phyloP scores from a whole-genome alignment of 805 yeast species.

The Monosporozyma unispora region DNA sequence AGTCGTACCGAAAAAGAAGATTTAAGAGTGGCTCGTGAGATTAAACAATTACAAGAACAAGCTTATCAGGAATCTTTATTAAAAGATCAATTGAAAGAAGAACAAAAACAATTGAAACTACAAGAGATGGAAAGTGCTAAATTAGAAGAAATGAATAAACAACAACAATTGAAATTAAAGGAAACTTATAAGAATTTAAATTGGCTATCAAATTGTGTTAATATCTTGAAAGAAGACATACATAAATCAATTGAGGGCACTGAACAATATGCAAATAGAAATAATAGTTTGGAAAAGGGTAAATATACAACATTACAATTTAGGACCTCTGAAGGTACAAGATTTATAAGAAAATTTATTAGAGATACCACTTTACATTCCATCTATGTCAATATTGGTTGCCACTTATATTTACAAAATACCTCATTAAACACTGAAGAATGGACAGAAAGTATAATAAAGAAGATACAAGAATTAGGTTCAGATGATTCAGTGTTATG shows the following conservation, averaged over 20 bases:
- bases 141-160: conserved; percentile 6
- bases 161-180: conserved; percentile 10
- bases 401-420: conserved; percentile 17
- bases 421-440: conserved; percentile 54
- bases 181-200: conserved; percentile 14
- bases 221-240: not conserved
- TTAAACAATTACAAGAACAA: conserved; percentile 56
- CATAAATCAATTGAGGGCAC: not conserved
- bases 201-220: conserved; percentile 19
- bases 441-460: conserved; percentile 49
- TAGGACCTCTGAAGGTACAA: conserved; percentile 25
- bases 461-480: conserved; percentile 19
- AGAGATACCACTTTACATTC: conserved; percentile 15
- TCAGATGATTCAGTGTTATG: conserved; percentile 10
- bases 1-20: conserved; percentile 57
- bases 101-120: conserved; percentile 29
- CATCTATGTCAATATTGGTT: conserved; percentile 20
- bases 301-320: conserved; percentile 24
- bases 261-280: not conserved
- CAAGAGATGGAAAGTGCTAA: not conserved
- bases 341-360: conserved; percentile 21
- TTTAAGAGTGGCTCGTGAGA: conserved; percentile 44
- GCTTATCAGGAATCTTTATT: conserved; percentile 56
- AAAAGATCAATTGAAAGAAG: conserved; percentile 46
- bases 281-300: not conserved